phyloP scores from a whole-genome alignment of 305 asterid species.

The Fraxinus latifolia region DNA sequence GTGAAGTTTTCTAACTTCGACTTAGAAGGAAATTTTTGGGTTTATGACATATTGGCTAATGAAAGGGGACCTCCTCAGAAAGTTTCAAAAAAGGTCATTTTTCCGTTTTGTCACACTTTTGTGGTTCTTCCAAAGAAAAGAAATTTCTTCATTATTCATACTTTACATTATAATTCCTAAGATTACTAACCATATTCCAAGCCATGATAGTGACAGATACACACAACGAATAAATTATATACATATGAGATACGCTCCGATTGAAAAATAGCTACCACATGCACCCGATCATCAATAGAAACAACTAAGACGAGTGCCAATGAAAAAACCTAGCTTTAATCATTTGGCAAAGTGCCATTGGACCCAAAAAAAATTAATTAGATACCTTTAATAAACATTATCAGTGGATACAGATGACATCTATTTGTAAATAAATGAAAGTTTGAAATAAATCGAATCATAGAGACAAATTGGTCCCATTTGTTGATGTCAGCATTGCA shows the following conservation, averaged over 20 bases:
- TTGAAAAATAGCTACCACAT: background rate
- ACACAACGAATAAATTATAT: background rate
- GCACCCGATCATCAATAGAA: background rate
- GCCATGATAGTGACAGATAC: background rate
- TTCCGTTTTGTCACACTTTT: background rate
- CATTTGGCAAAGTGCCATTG: background rate
- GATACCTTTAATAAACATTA: conserved; percentile 20
- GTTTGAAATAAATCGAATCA: conserved; percentile 1
- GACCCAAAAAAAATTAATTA: background rate
- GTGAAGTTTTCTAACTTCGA: background rate
- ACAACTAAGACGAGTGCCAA: background rate
- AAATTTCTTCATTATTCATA: background rate
- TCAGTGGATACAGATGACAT: background rate
- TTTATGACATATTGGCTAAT: background rate
- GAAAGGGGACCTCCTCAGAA: background rate
- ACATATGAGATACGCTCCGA: background rate
- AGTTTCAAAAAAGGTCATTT: background rate
- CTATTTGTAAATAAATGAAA: conserved; percentile 9
- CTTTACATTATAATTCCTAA: background rate
- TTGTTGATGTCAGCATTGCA: conserved; percentile 23
- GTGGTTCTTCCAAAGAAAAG: background rate
- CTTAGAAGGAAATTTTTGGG: background rate
- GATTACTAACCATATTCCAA: background rate
- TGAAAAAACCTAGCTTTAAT: background rate
- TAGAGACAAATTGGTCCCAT: conserved; percentile 38